These are phyloP conservation scores for Kalmusia sp. DNA, from an alignment of 2,329 filamentous ascomycete genomes.

Conservation along the genomic window DNA sequence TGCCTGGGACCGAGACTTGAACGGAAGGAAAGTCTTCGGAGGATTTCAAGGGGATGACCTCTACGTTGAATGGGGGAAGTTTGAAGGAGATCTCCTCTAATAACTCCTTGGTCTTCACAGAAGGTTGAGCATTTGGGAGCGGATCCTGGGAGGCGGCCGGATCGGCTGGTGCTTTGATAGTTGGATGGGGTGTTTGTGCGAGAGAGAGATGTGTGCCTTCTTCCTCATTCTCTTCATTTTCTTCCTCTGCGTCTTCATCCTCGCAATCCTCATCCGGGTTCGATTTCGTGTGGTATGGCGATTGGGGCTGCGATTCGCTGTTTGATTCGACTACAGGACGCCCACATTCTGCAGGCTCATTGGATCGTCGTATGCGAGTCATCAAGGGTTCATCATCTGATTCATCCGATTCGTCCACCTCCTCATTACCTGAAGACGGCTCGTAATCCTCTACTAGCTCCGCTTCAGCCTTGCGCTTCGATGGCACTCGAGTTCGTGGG, in stretches of 20 bases:
- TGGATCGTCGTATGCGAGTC: not conserved
- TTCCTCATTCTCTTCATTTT: conserved; percentile 9
- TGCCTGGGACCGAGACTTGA: conserved; percentile 33
- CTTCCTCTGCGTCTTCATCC: not conserved
- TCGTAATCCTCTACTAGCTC: not conserved
- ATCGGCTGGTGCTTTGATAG: not conserved
- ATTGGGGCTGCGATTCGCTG: not conserved
- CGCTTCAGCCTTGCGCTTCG: conserved; percentile 9
- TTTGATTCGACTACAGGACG: not conserved
- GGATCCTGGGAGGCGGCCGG: not conserved
- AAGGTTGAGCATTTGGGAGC: not conserved
- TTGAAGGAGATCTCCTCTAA: conserved; percentile 1
- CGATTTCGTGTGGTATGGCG: too few relatives aligned
- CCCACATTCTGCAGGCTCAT: not conserved
- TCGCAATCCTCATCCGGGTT: not conserved
- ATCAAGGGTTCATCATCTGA: conserved; percentile 6
- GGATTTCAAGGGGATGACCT: not conserved
- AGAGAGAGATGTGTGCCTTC: too few relatives aligned
- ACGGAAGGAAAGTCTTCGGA: not conserved
- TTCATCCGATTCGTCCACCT: not conserved
- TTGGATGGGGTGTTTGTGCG: not conserved
- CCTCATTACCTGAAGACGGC: not conserved
- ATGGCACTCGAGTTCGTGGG: not conserved
- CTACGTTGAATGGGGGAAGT: not conserved
- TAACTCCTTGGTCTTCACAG: not conserved